A percentile compares a stretch with the other conserved stretches of the same genome.
Evolutionary conservation across 2,329 filamentous ascomycete genomes (phyloP).

Genomic region (Nemania serpens): DNA sequence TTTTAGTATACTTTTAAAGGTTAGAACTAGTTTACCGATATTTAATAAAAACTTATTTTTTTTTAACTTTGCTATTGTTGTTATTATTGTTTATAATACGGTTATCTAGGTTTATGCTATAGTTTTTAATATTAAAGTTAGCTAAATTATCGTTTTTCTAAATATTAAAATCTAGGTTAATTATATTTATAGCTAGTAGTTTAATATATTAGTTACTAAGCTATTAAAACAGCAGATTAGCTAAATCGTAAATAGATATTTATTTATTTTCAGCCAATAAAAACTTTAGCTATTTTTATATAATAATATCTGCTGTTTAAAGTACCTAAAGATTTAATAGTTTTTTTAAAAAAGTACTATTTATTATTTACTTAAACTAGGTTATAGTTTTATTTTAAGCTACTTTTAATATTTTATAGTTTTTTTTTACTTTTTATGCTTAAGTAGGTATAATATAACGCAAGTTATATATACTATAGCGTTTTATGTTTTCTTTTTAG

Average conservation of each 20-base stretch:
- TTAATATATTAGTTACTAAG: constrained; percentile 56
- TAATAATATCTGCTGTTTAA: constrained; percentile 60
- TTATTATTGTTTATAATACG: constrained; percentile 43
- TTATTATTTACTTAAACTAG: constrained; percentile 49
- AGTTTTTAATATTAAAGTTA: constrained; percentile 61
- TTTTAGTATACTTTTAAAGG: constrained; percentile 29
- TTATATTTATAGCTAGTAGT: constrained; percentile 23
- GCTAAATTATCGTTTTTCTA: constrained; percentile 55
- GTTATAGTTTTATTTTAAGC: constrained; percentile 36
- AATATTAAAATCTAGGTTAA: constrained; percentile 36
- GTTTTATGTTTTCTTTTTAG: constrained; percentile 66
- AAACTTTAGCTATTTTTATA: constrained; percentile 64
- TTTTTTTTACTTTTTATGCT: constrained; percentile 25
- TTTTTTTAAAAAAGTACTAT: constrained; percentile 45
- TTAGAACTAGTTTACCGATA: constrained; percentile 48
- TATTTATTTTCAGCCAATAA: constrained; percentile 54
- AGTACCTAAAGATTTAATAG: constrained; percentile 62
- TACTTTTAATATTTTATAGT: constrained; percentile 37
- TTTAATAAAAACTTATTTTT: constrained; percentile 48
- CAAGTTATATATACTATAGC: constrained; percentile 69
- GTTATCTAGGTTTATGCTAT: constrained; percentile 48
- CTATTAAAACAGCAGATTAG: constrained; percentile 57
- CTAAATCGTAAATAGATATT: constrained; percentile 19
- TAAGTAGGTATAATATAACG: constrained; percentile 40
- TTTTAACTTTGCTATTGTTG: constrained; percentile 48